A percentile compares a stretch with the other conserved stretches of the same genome.
Conservation (phyloP, 2,329 filamentous ascomycete species). For the Colletotrichum sp. region DNA sequence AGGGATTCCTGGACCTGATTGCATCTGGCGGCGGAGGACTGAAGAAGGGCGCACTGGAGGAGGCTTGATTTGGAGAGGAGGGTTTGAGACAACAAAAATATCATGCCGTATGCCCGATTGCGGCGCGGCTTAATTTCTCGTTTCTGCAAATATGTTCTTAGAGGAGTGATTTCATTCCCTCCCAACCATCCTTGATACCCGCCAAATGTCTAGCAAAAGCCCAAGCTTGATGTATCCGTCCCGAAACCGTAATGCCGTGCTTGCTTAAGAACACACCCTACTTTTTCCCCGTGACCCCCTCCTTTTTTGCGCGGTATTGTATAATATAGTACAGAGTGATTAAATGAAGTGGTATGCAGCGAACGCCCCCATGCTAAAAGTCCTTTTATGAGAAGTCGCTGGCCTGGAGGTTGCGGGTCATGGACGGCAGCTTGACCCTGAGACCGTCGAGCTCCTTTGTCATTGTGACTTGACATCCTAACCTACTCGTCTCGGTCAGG, state of each 20-base stretch:
- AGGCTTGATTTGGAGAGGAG: slow-evolving; percentile 45
- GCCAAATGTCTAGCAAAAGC: slow-evolving; percentile 21
- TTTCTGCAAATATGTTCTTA: slow-evolving; percentile 9
- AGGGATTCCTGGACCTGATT: slow-evolving; percentile 94
- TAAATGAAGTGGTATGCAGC: slow-evolving; percentile 6
- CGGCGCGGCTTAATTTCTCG: not conserved
- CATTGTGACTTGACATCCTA: slow-evolving; percentile 95
- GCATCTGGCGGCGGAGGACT: slow-evolving; percentile 64
- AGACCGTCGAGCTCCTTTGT: slow-evolving; percentile 87
- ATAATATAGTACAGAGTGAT: slow-evolving; percentile 21
- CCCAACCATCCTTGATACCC: slow-evolving; percentile 23
- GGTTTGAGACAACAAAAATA: not conserved
- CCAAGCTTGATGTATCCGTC: slow-evolving; percentile 7
- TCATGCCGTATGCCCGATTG: slow-evolving; percentile 8
- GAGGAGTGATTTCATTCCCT: slow-evolving; percentile 28
- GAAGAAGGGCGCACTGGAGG: slow-evolving; percentile 64
- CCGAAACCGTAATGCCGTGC: slow-evolving; percentile 12
- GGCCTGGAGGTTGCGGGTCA: slow-evolving; percentile 95
- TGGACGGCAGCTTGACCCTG: slow-evolving; percentile 82
- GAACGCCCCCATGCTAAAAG: not conserved
- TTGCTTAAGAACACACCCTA: not conserved
- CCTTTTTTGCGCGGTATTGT: not conserved
- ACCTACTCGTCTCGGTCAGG: slow-evolving; percentile 80
- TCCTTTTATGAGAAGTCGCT: slow-evolving; percentile 75
- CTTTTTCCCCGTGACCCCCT: not conserved